Evolutionary conservation across 306 rosid species (phyloP).

Genomic region (Rosa persica): DNA sequence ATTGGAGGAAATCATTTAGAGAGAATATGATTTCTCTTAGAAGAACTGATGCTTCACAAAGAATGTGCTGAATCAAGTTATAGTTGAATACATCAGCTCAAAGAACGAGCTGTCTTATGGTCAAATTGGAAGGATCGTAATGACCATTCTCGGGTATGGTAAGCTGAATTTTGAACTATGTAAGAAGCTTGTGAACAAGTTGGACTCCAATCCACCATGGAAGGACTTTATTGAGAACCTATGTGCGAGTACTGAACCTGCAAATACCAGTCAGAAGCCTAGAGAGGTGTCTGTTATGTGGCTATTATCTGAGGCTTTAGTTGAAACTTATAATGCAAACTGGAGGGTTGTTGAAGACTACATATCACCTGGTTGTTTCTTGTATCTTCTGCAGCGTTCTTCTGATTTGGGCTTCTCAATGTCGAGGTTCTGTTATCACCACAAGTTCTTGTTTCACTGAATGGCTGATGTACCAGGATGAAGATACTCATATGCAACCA

Average conservation of each 20-base stretch:
- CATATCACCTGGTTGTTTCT: constrained; percentile 52
- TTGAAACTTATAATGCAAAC: constrained; percentile 30
- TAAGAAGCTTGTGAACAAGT: too few relatives aligned
- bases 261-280: too few relatives aligned
- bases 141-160: too few relatives aligned
- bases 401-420: constrained; percentile 26
- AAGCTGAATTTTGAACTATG: too few relatives aligned
- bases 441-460: constrained; percentile 55
- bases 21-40: too few relatives aligned
- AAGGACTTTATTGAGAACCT: constrained; percentile 25
- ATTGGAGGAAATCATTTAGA: too few relatives aligned
- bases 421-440: constrained; percentile 37
- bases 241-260: not conserved
- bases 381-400: constrained; percentile 64
- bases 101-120: too few relatives aligned
- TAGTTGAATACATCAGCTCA: too few relatives aligned
- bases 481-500: not conserved
- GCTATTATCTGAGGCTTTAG: constrained; percentile 35
- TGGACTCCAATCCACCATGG: constrained; percentile 37
- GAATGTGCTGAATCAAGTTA: too few relatives aligned
- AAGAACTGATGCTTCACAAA: too few relatives aligned
- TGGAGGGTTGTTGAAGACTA: constrained; percentile 30
- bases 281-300: not conserved
- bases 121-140: too few relatives aligned
- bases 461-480: constrained; percentile 46